Conservation (phyloP, 257 asterid genomes). For the Solanum pinnatisectum region DNA sequence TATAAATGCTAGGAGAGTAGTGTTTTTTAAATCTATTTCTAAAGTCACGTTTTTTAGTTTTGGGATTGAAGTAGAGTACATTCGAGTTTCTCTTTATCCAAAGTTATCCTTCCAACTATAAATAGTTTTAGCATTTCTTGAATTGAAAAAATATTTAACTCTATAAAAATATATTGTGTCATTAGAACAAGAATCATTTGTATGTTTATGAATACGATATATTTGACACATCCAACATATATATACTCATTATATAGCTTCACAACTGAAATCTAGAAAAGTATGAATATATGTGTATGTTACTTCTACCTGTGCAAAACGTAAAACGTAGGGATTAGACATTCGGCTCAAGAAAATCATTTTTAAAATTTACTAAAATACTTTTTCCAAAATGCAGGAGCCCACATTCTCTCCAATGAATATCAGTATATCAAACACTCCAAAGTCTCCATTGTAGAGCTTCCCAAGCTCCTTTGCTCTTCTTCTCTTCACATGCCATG, state of each 20-base stretch:
- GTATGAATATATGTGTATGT: too few species aligned
- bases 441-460: not conserved
- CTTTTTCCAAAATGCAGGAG: too few species aligned
- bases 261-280: not conserved
- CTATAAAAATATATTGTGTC: not conserved
- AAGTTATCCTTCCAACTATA: not conserved
- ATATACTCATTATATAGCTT: not conserved
- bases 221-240: not conserved
- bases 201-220: not conserved
- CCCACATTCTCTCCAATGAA: not conserved
- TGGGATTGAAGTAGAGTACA: fast-evolving
- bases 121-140: not conserved
- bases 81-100: not conserved
- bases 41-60: fast-evolving
- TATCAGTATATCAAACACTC: not conserved
- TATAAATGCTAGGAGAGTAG: fast-evolving
- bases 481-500: not conserved
- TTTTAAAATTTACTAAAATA: too few species aligned
- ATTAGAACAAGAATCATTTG: fast-evolving
- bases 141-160: not conserved
- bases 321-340: too few species aligned
- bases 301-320: too few species aligned
- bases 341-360: too few species aligned
- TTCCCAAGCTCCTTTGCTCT: not conserved
- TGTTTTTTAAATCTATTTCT: not conserved